These are phyloP conservation scores for Beta macrorhiza DNA, from an alignment of 179 eudicot species.

Conservation along the genomic window DNA sequence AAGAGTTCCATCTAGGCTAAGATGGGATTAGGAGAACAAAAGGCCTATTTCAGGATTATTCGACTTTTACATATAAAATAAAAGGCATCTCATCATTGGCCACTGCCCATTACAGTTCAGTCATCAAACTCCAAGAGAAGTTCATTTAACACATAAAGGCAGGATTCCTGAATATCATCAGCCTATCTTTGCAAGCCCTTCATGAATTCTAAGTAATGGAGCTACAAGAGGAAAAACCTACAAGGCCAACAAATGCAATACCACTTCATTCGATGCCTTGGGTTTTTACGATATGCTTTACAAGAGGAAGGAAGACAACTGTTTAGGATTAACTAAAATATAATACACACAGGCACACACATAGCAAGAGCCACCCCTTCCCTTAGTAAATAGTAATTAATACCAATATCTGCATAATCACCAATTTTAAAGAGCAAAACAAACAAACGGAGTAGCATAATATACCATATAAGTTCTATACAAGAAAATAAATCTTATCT, in stretches of 20 bases:
- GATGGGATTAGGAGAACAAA: neutral
- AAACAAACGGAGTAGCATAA: too few species aligned
- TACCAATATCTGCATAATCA: too few species aligned
- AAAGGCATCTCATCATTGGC: neutral
- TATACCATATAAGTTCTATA: too few species aligned
- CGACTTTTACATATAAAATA: neutral
- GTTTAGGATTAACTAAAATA: too few species aligned
- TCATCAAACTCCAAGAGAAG: neutral
- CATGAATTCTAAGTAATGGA: neutral
- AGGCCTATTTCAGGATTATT: neutral
- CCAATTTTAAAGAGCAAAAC: too few species aligned
- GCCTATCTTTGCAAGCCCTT: neutral
- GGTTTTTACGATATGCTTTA: neutral
- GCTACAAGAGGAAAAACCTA: neutral
- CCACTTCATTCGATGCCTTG: neutral
- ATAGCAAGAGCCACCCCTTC: too few species aligned
- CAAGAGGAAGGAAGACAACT: neutral
- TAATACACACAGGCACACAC: too few species aligned
- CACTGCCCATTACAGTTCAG: neutral
- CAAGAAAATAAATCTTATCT: too few species aligned
- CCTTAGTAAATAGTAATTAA: too few species aligned
- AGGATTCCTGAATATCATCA: neutral
- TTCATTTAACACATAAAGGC: neutral
- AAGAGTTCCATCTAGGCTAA: neutral
- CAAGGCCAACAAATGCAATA: neutral